A percentile compares a stretch with the other conserved stretches of the same genome.
phyloP scores from a whole-genome alignment of 345 rosid species.

The Brassica cretica region DNA sequence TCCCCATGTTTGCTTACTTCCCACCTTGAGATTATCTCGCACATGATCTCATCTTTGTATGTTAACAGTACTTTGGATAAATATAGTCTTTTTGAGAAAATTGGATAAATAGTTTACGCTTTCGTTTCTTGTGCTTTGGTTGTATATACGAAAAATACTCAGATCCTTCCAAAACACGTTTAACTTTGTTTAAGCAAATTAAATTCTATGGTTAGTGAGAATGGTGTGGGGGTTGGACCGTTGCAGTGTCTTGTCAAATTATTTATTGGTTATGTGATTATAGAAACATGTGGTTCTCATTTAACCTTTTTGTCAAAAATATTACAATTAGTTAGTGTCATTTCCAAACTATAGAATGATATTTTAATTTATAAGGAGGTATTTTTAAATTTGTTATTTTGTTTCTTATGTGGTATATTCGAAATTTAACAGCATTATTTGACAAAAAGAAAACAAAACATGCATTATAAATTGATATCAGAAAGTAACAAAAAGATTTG shows the following conservation, averaged over 20 bases:
- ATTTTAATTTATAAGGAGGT: neutral
- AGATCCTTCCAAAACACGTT: neutral
- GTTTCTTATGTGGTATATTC: neutral
- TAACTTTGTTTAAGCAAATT: neutral
- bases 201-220: neutral
- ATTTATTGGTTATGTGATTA: neutral
- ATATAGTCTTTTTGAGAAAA: too few species aligned
- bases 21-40: constrained; percentile 27
- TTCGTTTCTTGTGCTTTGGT: neutral
- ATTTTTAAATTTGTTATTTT: neutral
- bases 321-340: neutral
- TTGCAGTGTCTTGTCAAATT: neutral
- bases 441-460: neutral
- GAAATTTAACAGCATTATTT: neutral
- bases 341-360: neutral
- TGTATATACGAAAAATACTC: neutral
- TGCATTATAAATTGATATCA: neutral
- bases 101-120: neutral
- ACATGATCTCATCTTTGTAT: constrained; percentile 9
- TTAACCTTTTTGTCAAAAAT: neutral
- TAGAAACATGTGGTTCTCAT: constrained; percentile 22
- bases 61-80: neutral
- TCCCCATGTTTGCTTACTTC: neutral
- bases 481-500: constrained; percentile 1
- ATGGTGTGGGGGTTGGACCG: constrained; percentile 6